Conservation (phyloP, 345 rosid species). For the Gossypium anomalum region DNA sequence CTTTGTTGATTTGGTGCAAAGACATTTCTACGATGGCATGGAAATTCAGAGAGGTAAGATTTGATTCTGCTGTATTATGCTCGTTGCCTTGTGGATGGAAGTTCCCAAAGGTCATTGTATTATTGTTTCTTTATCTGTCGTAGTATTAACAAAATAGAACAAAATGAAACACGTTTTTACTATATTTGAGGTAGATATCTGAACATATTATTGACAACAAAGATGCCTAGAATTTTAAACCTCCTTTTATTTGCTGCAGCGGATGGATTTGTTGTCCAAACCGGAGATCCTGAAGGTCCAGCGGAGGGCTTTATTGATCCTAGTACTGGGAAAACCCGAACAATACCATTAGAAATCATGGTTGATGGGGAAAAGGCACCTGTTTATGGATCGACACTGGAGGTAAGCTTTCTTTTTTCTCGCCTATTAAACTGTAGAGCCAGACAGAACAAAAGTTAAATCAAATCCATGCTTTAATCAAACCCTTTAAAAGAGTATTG, state of each 20-base stretch:
- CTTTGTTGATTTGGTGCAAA: conserved; percentile 83
- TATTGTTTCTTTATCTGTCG: background rate
- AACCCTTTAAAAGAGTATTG: background rate
- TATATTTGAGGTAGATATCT: background rate
- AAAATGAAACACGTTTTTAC: background rate
- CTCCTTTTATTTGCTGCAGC: conserved; percentile 44
- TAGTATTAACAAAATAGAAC: background rate
- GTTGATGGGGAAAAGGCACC: conserved; percentile 74
- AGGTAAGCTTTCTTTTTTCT: conserved; percentile 37
- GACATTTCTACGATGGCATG: conserved; percentile 95
- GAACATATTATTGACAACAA: background rate
- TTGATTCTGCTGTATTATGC: background rate
- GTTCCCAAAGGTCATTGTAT: background rate
- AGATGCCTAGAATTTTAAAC: background rate
- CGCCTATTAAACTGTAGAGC: background rate
- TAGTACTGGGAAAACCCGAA: conserved; percentile 84
- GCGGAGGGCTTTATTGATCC: conserved; percentile 96
- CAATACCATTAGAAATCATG: conserved; percentile 86
- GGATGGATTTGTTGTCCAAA: conserved; percentile 98
- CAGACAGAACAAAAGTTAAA: background rate
- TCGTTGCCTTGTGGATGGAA: background rate
- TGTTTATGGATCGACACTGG: conserved; percentile 75
- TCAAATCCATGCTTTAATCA: background rate
- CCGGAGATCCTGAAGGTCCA: conserved; percentile 98
- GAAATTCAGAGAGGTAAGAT: conserved; percentile 91